phyloP scores from a whole-genome alignment of 202 grass and related monocot genomes.

The Alloteropsis angusta region DNA sequence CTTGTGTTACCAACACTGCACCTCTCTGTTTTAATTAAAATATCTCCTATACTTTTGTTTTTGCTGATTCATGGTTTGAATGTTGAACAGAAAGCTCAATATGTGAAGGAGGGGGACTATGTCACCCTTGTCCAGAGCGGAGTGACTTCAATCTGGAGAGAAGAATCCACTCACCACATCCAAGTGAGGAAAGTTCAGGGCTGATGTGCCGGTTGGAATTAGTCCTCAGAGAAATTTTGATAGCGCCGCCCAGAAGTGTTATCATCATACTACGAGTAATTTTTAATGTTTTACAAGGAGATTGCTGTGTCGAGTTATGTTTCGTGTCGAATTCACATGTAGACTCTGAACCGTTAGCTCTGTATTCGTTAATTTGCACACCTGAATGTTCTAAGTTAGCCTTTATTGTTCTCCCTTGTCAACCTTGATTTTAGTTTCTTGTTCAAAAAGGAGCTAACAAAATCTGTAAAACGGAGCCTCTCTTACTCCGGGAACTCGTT shows the following conservation, averaged over 20 bases:
- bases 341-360: neutral
- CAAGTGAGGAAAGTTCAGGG: constrained; percentile 80
- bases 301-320: constrained; percentile 1
- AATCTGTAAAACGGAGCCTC: neutral
- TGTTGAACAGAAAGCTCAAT: constrained; percentile 45
- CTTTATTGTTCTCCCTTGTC: neutral
- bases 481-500: neutral
- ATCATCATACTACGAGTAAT: neutral
- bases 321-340: constrained; percentile 18
- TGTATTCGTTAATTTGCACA: constrained; percentile 13
- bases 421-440: neutral
- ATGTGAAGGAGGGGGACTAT: constrained; percentile 66
- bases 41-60: neutral
- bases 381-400: neutral
- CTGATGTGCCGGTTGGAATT: neutral
- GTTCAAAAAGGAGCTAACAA: neutral
- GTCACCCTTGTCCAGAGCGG: constrained; percentile 95
- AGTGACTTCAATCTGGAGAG: constrained; percentile 81
- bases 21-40: neutral
- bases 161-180: constrained; percentile 83
- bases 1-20: neutral
- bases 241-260: neutral
- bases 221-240: constrained; percentile 27
- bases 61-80: constrained; percentile 9
- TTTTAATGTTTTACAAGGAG: constrained; percentile 1